Percentiles rank a stretch among this genome's conserved stretches.
phyloP scores from a whole-genome alignment of 768 basidiomycete genomes.

The Paxillus rubicundulus region DNA sequence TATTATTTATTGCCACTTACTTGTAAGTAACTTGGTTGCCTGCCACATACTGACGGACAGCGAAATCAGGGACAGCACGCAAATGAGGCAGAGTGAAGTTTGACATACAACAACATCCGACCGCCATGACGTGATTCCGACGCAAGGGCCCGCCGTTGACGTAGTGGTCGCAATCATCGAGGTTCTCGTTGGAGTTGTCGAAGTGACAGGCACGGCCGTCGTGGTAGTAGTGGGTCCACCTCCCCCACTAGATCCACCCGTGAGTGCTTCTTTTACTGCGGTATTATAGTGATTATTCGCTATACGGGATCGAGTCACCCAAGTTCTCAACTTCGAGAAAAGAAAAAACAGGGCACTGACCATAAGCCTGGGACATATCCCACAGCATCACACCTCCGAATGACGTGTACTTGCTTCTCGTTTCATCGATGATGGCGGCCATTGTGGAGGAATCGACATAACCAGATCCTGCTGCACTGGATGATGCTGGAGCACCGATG shows the following conservation, averaged over 20 bases:
- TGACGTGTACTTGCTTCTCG: slow-evolving; percentile 37
- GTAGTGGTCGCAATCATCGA: slow-evolving; percentile 8
- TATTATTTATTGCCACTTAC: slow-evolving; percentile 25
- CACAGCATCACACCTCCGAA: slow-evolving; percentile 47
- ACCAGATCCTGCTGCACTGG: slow-evolving; percentile 43
- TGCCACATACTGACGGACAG: slow-evolving; percentile 38
- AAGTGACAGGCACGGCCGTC: slow-evolving; percentile 12
- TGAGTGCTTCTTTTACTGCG: slow-evolving; percentile 57
- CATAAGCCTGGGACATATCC: slow-evolving; percentile 47
- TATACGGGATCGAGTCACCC: slow-evolving; percentile 6
- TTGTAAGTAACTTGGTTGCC: slow-evolving; percentile 44
- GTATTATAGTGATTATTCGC: slow-evolving; percentile 59
- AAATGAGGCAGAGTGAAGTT: background rate
- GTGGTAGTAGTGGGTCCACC: background rate
- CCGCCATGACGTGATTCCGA: slow-evolving; percentile 44
- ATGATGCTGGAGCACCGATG: slow-evolving; percentile 47
- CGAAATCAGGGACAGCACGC: background rate
- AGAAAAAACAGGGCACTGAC: slow-evolving; percentile 20
- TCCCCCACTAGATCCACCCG: slow-evolving; percentile 37
- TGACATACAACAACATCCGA: slow-evolving; percentile 37
- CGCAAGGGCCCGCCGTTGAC: slow-evolving; percentile 33
- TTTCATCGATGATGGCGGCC: slow-evolving; percentile 34
- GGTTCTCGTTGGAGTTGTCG: slow-evolving; percentile 20
- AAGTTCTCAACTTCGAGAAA: background rate
- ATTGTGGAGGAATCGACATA: slow-evolving; percentile 39